Evolutionary conservation across 2,329 filamentous ascomycete genomes (phyloP).

Genomic region (Cercospora zeina): DNA sequence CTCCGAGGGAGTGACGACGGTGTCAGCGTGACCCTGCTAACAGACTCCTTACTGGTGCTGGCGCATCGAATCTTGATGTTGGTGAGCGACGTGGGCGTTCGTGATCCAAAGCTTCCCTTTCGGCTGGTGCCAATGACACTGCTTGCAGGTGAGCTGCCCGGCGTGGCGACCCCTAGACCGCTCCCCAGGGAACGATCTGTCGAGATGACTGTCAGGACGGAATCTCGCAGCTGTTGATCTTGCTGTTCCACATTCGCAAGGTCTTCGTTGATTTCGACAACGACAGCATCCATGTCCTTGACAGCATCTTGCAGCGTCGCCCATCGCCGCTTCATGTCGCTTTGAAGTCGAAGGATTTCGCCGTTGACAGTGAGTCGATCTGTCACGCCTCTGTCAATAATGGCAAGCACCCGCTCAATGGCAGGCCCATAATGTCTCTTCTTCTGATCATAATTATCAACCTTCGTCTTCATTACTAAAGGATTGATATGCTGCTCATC

Average conservation of each 20-base stretch:
- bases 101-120: constrained; percentile 51
- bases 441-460: constrained; percentile 93
- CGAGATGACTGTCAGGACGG: constrained; percentile 86
- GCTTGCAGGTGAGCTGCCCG: constrained; percentile 64
- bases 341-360: constrained; percentile 82
- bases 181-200: constrained; percentile 72
- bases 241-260: constrained; percentile 45
- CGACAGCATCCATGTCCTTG: constrained; percentile 68
- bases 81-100: constrained; percentile 45
- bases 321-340: constrained; percentile 83
- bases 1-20: constrained; percentile 27
- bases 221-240: constrained; percentile 80
- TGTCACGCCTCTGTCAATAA: constrained; percentile 93
- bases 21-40: constrained; percentile 21
- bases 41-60: constrained; percentile 22
- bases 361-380: constrained; percentile 96
- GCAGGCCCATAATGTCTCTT: constrained; percentile 91
- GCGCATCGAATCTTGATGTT: constrained; percentile 31
- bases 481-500: constrained; percentile 72
- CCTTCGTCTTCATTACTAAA: constrained; percentile 71
- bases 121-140: constrained; percentile 59
- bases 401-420: constrained; percentile 84
- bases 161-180: constrained; percentile 62
- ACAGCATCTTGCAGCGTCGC: constrained; percentile 73
- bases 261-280: constrained; percentile 65